A percentile compares a stretch with the other conserved stretches of the same genome.
These are phyloP conservation scores for Salicornia ramosissima DNA, from an alignment of 148 eudicot genomes.

Conservation along the genomic window DNA sequence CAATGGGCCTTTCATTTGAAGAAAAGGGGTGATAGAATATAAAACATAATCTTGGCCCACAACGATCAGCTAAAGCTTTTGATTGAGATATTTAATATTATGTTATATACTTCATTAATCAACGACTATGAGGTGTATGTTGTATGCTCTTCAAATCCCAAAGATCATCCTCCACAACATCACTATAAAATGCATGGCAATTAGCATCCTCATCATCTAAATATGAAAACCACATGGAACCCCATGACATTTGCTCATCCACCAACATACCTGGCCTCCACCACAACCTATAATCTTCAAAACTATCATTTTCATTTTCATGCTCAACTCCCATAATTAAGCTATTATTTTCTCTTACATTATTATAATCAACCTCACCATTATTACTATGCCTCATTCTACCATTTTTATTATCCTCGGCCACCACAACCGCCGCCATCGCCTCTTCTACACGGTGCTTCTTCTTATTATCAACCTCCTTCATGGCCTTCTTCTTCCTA, in stretches of 20 bases:
- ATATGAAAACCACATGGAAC: slow-evolving; percentile 43
- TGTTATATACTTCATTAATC: no score
- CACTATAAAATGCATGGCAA: slow-evolving; percentile 27
- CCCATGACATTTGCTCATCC: slow-evolving; percentile 68
- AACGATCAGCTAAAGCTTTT: no score
- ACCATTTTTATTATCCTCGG: slow-evolving; percentile 18
- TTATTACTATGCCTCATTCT: background rate
- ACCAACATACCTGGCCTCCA: slow-evolving; percentile 26
- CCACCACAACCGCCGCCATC: slow-evolving; percentile 1
- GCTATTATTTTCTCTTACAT: background rate
- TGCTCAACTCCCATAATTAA: background rate
- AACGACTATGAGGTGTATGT: slow-evolving; percentile 29
- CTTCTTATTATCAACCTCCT: background rate
- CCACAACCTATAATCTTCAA: slow-evolving; percentile 30
- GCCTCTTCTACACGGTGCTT: background rate
- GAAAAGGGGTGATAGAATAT: no score
- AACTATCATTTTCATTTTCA: background rate
- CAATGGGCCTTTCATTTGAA: no score
- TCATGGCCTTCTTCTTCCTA: slow-evolving; percentile 16
- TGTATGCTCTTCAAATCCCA: slow-evolving; percentile 42
- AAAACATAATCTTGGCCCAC: no score
- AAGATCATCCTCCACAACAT: slow-evolving; percentile 47
- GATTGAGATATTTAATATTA: no score
- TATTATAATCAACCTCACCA: background rate
- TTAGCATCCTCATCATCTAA: slow-evolving; percentile 38